Base-by-base conservation (phyloP, 2,329 filamentous ascomycete species). In the Alternaria incomplexa region DNA sequence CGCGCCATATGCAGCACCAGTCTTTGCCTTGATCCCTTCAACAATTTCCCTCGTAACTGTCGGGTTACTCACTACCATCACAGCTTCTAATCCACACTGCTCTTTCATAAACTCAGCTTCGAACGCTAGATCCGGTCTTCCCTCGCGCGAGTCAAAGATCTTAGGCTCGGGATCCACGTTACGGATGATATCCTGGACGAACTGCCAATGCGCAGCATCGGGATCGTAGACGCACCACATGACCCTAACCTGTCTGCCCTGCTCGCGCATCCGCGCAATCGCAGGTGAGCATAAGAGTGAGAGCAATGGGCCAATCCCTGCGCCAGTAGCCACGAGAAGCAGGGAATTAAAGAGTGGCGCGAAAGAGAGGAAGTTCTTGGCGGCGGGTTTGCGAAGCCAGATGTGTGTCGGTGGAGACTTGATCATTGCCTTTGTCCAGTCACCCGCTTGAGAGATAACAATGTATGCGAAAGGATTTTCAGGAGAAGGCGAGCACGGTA, bases 381-480 rank as follows among this genome's bases (percentile, higher is more conserved):
- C 40, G 0, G 72, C 56, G 1, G 72, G 69, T 8, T 50, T 43
- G 56, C 70, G 72, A 5, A 74, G 46, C 62, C 62, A 74, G 13
- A 74, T 50, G 8, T 56, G 26, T 1, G 48, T 23, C 0, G 72
- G 69, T 10, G 72, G 70, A 12, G 51, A 17, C 1, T 53, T 15
- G 23, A 72, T 54, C 15, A 74, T 36, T 13, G 25, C 22, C 7
- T 45, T 45, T 6, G 78, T 80, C 78, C 78, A 80, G 65, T 80
- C 77, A 32, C 78, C 78, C 2, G 75, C 76, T 22, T 61, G 59
- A n/a, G 74, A 75, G 23, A 80, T 66, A 59, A 80, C 62, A 40
- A 80, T 70, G 10, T 63, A 67, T 6, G 64, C 52, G 10, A 53
- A 48, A 10, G 50, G 22, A 15, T 40, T 30, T 17, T 62, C 23